A percentile compares a stretch with the other conserved stretches of the same genome.
Evolutionary conservation across 2,329 filamentous ascomycete genomes (phyloP).

Genomic region (Diplodia seriata): DNA sequence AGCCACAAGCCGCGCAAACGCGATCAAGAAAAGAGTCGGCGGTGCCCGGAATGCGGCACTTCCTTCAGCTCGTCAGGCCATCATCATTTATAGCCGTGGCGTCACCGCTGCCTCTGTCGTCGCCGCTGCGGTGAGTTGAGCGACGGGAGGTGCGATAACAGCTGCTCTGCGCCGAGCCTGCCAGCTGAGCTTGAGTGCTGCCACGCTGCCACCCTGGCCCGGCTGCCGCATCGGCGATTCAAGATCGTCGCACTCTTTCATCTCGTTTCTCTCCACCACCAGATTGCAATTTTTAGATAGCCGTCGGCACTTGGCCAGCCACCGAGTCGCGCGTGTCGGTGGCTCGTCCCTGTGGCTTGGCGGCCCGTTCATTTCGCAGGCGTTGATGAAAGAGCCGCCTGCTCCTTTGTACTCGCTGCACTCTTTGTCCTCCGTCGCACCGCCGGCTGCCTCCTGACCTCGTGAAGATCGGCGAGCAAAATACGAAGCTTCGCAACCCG

Average conservation of each 20-base stretch:
- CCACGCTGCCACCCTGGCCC: background rate
- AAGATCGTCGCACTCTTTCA: slow-evolving; percentile 24
- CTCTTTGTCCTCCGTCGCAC: background rate
- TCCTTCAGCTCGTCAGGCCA: background rate
- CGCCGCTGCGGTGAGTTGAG: too few species aligned
- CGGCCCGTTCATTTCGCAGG: background rate
- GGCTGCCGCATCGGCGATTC: slow-evolving; percentile 24
- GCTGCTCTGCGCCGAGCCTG: too few species aligned
- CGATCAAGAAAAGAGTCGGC: background rate
- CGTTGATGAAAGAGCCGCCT: background rate
- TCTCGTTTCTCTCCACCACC: slow-evolving; percentile 21
- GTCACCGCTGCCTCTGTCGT: slow-evolving; percentile 8
- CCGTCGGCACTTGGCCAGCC: background rate
- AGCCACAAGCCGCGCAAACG: slow-evolving; percentile 19
- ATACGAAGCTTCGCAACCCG: background rate
- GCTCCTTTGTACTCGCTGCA: background rate
- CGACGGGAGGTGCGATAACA: too few species aligned
- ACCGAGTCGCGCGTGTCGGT: slow-evolving; percentile 13
- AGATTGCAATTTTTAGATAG: slow-evolving; percentile 10
- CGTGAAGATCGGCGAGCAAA: slow-evolving; percentile 16
- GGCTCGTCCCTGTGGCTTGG: slow-evolving; percentile 26
- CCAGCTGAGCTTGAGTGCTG: background rate
- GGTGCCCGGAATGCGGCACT: slow-evolving; percentile 6
- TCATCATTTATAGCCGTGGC: background rate
- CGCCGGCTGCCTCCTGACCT: background rate